Evolutionary conservation across 768 basidiomycete species (phyloP), one percentile per base, ranked within the genome.

Genomic region (Ramaria rubella): DNA sequence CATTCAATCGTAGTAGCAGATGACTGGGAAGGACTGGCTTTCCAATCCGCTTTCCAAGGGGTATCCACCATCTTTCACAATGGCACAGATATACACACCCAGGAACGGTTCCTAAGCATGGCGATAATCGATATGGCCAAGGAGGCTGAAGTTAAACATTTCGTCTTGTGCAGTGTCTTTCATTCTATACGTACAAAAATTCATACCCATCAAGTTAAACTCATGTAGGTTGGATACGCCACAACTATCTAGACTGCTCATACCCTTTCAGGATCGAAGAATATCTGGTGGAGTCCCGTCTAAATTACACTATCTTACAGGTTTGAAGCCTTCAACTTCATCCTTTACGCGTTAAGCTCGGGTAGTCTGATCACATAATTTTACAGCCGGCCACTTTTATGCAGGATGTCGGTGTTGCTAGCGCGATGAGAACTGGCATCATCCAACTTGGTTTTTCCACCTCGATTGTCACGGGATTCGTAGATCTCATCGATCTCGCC

Each of bases 261-360:
- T 33, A 49, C 5, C 36, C 26, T 21, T 19, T 31, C 30, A 33
- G 27, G 29, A 34, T 44, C 29, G 72, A 74, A 59, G 68, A 73
- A 51, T 68, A 72, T 34, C 67, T 74, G 4, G 65, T 70, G 46
- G 70, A 72, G 43, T 71, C 71, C 6, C 69, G 70, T 21, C 33
- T 73, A 27, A 58, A 65, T 44, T 72, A 71, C 58, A 73, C 72
- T 12, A 72, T 75, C 43, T 64, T 71, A 17, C 62, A 70, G 63
- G 68, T 64, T 27, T n/a, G 29, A 11, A 31, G 27, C 33, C 12
- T 26, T 26, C 52, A 26, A 8, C 38, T 19, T 24, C n/a, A 23
- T 53, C 36, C 2, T 30, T 49, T 49, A 17, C 6, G 19, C 21
- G 27, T 23, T 26, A 26, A 5, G 30, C 1, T 24, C 31, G 44